Evolutionary conservation across 352 stramenopile genomes (phyloP).

Genomic region (Phytophthora capsici): DNA sequence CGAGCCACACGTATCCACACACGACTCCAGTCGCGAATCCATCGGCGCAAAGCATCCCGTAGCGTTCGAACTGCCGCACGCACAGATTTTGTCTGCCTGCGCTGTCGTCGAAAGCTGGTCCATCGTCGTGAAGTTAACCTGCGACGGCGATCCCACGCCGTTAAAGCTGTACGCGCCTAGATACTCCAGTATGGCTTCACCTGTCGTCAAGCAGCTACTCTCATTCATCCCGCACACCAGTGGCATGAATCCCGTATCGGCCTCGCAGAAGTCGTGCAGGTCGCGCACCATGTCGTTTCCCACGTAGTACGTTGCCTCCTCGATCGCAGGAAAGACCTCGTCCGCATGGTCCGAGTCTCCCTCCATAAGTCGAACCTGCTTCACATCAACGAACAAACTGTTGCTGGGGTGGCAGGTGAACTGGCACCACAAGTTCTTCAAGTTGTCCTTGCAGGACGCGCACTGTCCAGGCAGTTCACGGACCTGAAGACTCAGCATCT

Average conservation of each 20-base stretch:
- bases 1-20: conserved; percentile 64
- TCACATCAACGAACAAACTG: conserved; percentile 75
- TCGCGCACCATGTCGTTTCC: conserved; percentile 71
- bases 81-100: conserved; percentile 60
- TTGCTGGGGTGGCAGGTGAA: conserved; percentile 84
- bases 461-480: conserved; percentile 66
- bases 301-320: conserved; percentile 75
- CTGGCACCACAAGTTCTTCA: conserved; percentile 84
- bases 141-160: conserved; percentile 63
- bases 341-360: conserved; percentile 51
- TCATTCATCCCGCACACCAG: conserved; percentile 49
- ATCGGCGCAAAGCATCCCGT: conserved; percentile 63
- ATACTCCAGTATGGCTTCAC: conserved; percentile 55
- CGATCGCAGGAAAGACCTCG: conserved; percentile 71
- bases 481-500: conserved; percentile 61
- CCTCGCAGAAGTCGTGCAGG: conserved; percentile 75
- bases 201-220: conserved; percentile 64
- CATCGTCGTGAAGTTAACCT: conserved; percentile 79
- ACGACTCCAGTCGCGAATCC: conserved; percentile 53
- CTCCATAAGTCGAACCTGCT: conserved; percentile 66
- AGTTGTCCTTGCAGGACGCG: conserved; percentile 74
- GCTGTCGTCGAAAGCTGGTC: conserved; percentile 43
- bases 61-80: conserved; percentile 36
- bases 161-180: conserved; percentile 77
- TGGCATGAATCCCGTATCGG: conserved; percentile 54